Conservation (phyloP, 768 basidiomycete genomes). For the Gloeophyllum trabeum region DNA sequence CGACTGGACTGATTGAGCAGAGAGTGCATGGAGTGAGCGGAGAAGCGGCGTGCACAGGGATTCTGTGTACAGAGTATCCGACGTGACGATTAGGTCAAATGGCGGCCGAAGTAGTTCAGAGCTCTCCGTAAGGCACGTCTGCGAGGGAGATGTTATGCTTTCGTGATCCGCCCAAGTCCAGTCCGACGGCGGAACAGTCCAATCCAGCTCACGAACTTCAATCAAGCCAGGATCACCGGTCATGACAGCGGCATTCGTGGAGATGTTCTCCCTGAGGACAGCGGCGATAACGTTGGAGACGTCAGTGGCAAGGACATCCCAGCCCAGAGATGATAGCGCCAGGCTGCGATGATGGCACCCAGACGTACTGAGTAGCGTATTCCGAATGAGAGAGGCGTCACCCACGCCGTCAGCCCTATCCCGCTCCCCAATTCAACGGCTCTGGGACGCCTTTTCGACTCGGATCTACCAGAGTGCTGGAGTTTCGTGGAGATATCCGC, state of each 20-base stretch:
- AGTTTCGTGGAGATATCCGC: conserved; percentile 22
- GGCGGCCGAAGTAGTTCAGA: conserved; percentile 29
- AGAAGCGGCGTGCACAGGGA: conserved; percentile 60
- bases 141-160: conserved; percentile 18
- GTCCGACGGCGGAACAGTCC: conserved; percentile 41
- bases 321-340: conserved; percentile 55
- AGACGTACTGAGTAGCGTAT: conserved; percentile 4
- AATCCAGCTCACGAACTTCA: conserved; percentile 58
- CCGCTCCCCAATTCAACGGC: conserved; percentile 79
- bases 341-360: conserved; percentile 30
- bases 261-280: conserved; percentile 55
- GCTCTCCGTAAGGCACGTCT: background rate
- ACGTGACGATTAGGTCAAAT: conserved; percentile 70
- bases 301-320: conserved; percentile 73
- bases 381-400: conserved; percentile 7
- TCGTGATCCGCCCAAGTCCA: conserved; percentile 45
- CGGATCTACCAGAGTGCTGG: conserved; percentile 5
- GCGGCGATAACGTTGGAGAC: conserved; percentile 47
- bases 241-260: conserved; percentile 26
- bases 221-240: conserved; percentile 31
- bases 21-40: conserved; percentile 48
- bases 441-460: conserved; percentile 16
- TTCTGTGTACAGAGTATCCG: conserved; percentile 70
- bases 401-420: conserved; percentile 69
- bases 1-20: conserved; percentile 21